Evolutionary conservation across 2,329 filamentous ascomycete genomes (phyloP).

Genomic region (Botrytis elliptica): DNA sequence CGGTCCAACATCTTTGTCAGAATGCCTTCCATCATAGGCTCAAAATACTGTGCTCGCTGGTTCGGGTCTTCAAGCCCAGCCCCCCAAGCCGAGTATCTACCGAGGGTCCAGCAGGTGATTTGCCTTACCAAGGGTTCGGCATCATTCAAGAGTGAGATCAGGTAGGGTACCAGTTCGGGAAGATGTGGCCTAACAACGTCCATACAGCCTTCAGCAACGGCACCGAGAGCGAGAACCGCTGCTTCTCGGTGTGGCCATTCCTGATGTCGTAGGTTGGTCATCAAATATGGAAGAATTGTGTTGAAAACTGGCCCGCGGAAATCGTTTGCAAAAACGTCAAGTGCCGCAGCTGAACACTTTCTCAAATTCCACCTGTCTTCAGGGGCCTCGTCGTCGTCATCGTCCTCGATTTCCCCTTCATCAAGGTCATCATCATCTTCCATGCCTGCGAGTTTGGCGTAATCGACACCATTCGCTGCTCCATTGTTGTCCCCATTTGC

Average conservation of each 20-base stretch:
- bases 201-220: constrained; percentile 93
- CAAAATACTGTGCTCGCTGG: constrained; percentile 76
- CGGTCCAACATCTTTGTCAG: constrained; percentile 90
- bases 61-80: constrained; percentile 66
- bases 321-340: constrained; percentile 90
- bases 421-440: constrained; percentile 69
- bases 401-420: constrained; percentile 82
- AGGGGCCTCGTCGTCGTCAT: constrained; percentile 76
- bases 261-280: constrained; percentile 79
- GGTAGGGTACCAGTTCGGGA: constrained; percentile 83
- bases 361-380: constrained; percentile 94
- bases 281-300: constrained; percentile 88
- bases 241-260: constrained; percentile 94
- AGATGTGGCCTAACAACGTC: constrained; percentile 86
- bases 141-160: constrained; percentile 83
- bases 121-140: constrained; percentile 86
- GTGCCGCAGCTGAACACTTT: constrained; percentile 93
- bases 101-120: constrained; percentile 97
- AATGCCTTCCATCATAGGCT: constrained; percentile 96
- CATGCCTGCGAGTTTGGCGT: constrained; percentile 50
- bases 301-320: constrained; percentile 88
- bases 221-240: constrained; percentile 88
- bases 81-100: constrained; percentile 91
- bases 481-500: constrained; percentile 49
- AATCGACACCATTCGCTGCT: constrained; percentile 54